Percentiles rank a stretch among this genome's conserved stretches.
Evolutionary conservation across 2,329 filamentous ascomycete species (phyloP).

Genomic region (Cladobotryum mycophilum): DNA sequence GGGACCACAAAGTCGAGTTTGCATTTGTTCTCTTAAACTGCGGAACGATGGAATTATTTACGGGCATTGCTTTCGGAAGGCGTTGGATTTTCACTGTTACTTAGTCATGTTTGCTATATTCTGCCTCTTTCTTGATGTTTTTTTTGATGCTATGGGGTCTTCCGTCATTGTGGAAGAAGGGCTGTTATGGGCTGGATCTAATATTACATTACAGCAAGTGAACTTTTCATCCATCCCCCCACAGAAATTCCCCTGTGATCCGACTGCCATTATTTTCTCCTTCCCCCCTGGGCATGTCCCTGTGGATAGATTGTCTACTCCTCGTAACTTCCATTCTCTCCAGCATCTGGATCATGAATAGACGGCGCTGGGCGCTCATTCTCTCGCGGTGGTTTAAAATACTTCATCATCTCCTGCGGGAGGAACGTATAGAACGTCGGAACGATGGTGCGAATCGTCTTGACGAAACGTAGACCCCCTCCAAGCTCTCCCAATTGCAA

Average conservation of each 20-base stretch:
- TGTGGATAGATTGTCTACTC: conserved; percentile 9
- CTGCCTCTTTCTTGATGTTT: not conserved
- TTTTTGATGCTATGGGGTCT: not conserved
- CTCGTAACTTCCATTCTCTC: conserved; percentile 14
- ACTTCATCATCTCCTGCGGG: conserved; percentile 61
- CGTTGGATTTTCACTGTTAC: not conserved
- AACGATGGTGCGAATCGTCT: conserved; percentile 46
- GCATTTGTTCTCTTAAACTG: no score
- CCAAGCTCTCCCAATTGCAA: conserved; percentile 52
- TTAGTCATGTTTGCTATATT: not conserved
- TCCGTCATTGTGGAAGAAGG: no score
- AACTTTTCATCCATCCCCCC: no score
- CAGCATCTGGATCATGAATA: conserved; percentile 27
- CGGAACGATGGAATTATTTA: no score
- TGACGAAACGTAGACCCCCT: conserved; percentile 61
- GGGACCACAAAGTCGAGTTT: no score
- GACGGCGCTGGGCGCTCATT: conserved; percentile 42
- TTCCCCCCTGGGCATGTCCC: no score
- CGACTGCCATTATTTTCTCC: not conserved
- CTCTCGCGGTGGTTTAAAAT: conserved; percentile 53
- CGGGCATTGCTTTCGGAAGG: not conserved
- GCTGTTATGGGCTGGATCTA: no score
- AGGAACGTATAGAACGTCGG: conserved; percentile 60
- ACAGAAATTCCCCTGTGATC: not conserved
- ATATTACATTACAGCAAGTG: no score